Base-by-base conservation (phyloP, 2,329 filamentous ascomycete species). In the Aurifilum marmelostoma region DNA sequence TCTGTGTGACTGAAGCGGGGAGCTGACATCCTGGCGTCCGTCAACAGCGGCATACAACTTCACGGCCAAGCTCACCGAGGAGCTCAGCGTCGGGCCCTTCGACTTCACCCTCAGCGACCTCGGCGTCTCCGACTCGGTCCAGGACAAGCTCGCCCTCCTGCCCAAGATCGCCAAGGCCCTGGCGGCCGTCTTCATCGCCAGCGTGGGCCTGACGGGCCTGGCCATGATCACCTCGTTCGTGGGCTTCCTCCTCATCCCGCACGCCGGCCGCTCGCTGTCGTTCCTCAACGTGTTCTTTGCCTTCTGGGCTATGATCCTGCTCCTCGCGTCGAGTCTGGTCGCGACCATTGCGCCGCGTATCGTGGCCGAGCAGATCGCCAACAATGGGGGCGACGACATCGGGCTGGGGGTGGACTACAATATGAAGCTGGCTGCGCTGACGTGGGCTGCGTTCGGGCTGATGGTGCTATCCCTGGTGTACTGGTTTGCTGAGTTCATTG, bases 401-500 rank as follows among this genome's bases (percentile, higher is more conserved):
- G 84, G 84, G 54, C 76, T 87, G 43, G 78, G 79, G 3, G 85
- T 83, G 0, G 72, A 75, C 16, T 72, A 75, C 16, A 85, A 85
- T 11, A 73, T 66, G 58, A 81, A 82, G 75, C 84, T 87, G 71
- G 77, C 81, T 71, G 77, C 73, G 41, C 73, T 86, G 61, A 80
- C 80, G 3, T 87, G 84, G 85, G 78, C 82, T 4, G 78, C 84
- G 1, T 80, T 84, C 16, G 83, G 73, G 8, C 75, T 82, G 70
- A 84, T 85, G 81, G 74, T 79, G 5, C 70, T 77, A 1, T 73
- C 79, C 0, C 34, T 63, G 34, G 27, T 41, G 24, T 70, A 65
- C 41, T 70, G 66, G 66, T 52, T 43, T 18, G 56, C 63, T 27
- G 68, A 70, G 50, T 59, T 70, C 21, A 54, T 66, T 27, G 68